phyloP scores from a whole-genome alignment of 2,329 filamentous ascomycete genomes.

The Claviceps humidiphila region DNA sequence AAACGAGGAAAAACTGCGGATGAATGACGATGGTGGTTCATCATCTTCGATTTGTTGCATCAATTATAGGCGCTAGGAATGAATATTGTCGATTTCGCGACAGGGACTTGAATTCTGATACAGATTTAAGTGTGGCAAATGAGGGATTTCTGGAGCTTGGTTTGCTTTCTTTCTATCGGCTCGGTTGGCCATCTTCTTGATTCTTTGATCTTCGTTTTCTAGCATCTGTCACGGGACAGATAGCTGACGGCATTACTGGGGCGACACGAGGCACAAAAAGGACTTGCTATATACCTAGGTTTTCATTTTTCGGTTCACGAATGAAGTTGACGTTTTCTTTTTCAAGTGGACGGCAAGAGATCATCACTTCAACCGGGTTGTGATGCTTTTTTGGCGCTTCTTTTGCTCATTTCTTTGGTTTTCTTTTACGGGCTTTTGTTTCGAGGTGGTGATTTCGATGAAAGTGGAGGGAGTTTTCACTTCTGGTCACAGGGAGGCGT shows the following conservation, averaged over 20 bases:
- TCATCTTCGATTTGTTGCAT: background rate
- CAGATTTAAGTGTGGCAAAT: conserved; percentile 12
- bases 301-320: conserved; percentile 7
- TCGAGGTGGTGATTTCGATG: background rate
- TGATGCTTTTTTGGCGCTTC: conserved; percentile 7
- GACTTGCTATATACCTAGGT: conserved; percentile 11
- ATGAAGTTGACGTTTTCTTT: conserved; percentile 4
- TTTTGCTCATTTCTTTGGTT: background rate
- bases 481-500: conserved; percentile 9
- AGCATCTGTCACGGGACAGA: conserved; percentile 4
- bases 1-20: background rate
- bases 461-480: conserved; percentile 4
- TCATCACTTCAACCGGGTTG: conserved; percentile 8
- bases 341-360: conserved; percentile 4
- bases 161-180: conserved; percentile 5
- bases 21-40: background rate
- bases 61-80: conserved; percentile 4
- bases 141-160: conserved; percentile 5
- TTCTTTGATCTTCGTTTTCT: conserved; percentile 5
- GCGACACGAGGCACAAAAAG: conserved; percentile 10
- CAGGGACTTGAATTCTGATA: background rate
- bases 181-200: conserved; percentile 1
- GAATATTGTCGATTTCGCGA: conserved; percentile 4
- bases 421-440: background rate
- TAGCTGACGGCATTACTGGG: conserved; percentile 9